Conservation (phyloP, 2,329 filamentous ascomycete species). For the Calonectria pauciramosa region DNA sequence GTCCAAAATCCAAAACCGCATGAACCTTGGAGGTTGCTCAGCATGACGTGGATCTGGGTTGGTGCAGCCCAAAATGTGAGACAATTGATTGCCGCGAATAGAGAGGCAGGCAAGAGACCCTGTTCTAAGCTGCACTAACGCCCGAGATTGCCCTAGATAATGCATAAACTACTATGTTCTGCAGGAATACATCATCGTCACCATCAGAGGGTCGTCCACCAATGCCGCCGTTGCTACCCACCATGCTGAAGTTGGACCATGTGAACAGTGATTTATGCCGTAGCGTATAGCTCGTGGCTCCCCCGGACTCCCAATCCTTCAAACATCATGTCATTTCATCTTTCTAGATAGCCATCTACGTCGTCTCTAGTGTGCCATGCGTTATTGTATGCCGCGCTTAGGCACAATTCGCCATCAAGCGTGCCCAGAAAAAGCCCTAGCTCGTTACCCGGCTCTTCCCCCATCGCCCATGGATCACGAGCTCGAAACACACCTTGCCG, state of each 20-base stretch:
- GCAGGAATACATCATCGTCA: constrained; percentile 13
- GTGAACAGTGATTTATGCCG: background rate
- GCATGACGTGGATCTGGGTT: constrained; percentile 6
- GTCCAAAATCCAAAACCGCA: background rate
- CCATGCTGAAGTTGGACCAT: background rate
- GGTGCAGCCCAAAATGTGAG: background rate
- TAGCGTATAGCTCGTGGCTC: background rate
- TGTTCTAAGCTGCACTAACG: background rate
- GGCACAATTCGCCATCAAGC: background rate
- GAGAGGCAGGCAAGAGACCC: background rate
- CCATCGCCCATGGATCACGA: background rate
- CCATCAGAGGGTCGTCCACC: background rate
- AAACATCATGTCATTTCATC: background rate
- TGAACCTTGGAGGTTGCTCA: background rate
- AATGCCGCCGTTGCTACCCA: background rate
- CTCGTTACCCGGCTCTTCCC: background rate
- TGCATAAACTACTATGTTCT: constrained; percentile 1
- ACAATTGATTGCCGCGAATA: background rate
- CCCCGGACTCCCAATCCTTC: background rate
- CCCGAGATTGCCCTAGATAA: background rate
- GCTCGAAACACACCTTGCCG: background rate
- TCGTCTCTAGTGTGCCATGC: background rate
- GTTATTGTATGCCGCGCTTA: background rate
- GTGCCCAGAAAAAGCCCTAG: background rate
- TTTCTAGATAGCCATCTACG: background rate